These are phyloP conservation scores for Apiospora marii DNA, from an alignment of 2,329 filamentous ascomycete genomes.

Conservation along the genomic window DNA sequence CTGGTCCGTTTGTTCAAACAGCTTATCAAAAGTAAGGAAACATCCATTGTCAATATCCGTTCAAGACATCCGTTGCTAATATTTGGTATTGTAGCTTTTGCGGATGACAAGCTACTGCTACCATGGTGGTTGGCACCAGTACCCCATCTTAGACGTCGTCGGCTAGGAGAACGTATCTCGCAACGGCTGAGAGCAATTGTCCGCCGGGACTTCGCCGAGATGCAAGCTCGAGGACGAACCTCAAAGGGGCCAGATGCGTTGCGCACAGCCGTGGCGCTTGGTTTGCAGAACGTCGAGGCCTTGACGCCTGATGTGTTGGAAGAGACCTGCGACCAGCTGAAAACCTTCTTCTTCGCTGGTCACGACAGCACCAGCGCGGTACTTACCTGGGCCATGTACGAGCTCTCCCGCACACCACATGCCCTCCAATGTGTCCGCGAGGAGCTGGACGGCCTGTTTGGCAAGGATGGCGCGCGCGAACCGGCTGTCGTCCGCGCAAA, in stretches of 20 bases:
- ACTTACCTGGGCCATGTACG: constrained; percentile 27
- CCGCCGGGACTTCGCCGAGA: neutral
- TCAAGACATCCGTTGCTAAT: neutral
- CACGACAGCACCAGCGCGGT: constrained; percentile 30
- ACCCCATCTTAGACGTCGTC: neutral
- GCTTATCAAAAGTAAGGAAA: constrained; percentile 23
- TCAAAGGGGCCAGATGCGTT: neutral
- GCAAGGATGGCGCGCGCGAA: neutral
- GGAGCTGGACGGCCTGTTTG: constrained; percentile 12
- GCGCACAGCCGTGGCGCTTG: neutral
- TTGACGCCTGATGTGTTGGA: constrained; percentile 22
- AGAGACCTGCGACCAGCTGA: constrained; percentile 30
- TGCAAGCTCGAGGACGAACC: neutral
- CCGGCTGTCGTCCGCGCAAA: constrained; percentile 22
- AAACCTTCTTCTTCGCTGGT: constrained; percentile 30
- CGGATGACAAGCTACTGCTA: neutral
- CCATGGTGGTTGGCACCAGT: constrained; percentile 25
- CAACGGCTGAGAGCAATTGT: neutral
- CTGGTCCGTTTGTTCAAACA: constrained; percentile 17
- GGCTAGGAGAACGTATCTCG: neutral
- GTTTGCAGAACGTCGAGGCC: constrained; percentile 18
- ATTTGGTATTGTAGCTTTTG: constrained; percentile 23
- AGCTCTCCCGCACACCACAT: constrained; percentile 27
- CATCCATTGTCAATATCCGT: neutral
- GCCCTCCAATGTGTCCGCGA: constrained; percentile 19